Evolutionary conservation across 257 asterid genomes (phyloP).

Genomic region (Capsicum pubescens): DNA sequence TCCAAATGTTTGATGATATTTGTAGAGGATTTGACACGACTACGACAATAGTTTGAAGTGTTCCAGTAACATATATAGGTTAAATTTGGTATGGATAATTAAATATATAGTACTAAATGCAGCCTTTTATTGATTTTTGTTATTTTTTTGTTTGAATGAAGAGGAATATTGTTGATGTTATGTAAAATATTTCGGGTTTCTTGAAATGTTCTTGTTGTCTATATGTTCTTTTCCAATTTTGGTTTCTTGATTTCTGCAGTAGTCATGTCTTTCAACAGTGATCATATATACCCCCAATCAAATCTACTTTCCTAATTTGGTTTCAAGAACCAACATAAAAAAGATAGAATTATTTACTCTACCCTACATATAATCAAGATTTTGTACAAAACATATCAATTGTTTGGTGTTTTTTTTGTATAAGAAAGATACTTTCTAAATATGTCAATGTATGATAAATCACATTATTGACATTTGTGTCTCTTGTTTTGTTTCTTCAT

Average conservation of each 20-base stretch:
- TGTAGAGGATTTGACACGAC: background rate
- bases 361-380: constrained; percentile 24
- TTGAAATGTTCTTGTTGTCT: constrained; percentile 43
- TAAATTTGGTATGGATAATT: background rate
- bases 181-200: constrained; percentile 30
- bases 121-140: background rate
- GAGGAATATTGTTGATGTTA: background rate
- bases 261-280: constrained; percentile 70
- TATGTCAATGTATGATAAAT: background rate
- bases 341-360: constrained; percentile 42
- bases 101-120: too few relatives aligned
- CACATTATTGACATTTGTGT: background rate
- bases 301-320: constrained; percentile 58
- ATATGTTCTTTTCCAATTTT: constrained; percentile 50
- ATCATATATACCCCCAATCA: constrained; percentile 38
- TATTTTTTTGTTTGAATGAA: background rate
- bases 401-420: background rate
- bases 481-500: background rate
- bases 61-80: too few relatives aligned
- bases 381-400: constrained; percentile 19
- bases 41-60: too few relatives aligned
- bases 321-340: constrained; percentile 29
- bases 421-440: background rate
- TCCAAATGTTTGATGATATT: background rate
- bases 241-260: constrained; percentile 48